Base-by-base conservation (phyloP, 805 yeast genomes). In the Candida patagonica region DNA sequence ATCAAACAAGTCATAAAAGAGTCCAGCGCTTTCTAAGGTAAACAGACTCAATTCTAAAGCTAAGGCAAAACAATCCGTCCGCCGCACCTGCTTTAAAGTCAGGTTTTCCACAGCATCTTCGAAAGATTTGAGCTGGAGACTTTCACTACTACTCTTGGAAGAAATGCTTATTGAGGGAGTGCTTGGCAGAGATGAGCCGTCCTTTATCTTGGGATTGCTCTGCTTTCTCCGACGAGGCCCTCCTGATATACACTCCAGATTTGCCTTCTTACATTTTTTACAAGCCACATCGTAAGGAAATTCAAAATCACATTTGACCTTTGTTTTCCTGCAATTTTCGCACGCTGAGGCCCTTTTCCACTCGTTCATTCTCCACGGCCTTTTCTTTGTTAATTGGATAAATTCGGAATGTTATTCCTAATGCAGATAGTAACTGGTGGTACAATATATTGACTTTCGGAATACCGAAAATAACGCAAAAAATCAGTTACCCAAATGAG, bases 231-330 rank as follows among this genome's bases (percentile, higher is more conserved):
- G n/a, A n/a, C n/a, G n/a, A n/a, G n/a, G n/a, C n/a, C n/a, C n/a
- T n/a, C n/a, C n/a, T n/a, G n/a, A n/a, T n/a, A 30, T 31, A 34
- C 52, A 48, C 8, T 30, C 41, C 2, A 41, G n/a, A 15, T 41
- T 41, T 5, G 47, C 43, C 37, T 48, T 46, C n/a, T 41, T 10
- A 31, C 53, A 49, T 23, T 52, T 41, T 9, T 29, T 46, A 33
- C 53, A 49, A 9, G 31, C n/a, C 5, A 24, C 12, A 20, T 33
- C 39, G 6, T 34, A 38, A n/a, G 42, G 43, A 15, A 33, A 31
- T n/a, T 39, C 51, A 26, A 45, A 48, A 25, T 46, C 43, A 22
- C 53, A 49, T 17, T 51, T 37, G 9, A 46, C 47, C 33, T 49
- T 49, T 29, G 39, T 32, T 13, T 41, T 21, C 13, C 52, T 40